These are phyloP conservation scores for Cnidoscolus chayamansa DNA, from an alignment of 441 rosid species.

Conservation along the genomic window DNA sequence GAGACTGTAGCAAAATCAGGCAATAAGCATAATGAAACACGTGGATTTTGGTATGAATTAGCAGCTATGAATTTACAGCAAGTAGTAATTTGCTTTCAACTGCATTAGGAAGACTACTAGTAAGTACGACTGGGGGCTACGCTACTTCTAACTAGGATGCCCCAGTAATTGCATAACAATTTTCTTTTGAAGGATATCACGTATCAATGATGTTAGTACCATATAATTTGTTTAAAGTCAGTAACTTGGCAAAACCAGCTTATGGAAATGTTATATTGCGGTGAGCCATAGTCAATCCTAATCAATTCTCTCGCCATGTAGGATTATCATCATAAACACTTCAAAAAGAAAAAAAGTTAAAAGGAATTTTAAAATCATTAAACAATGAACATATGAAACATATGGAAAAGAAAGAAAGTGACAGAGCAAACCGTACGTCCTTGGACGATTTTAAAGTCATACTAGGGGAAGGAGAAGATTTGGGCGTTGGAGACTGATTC, in stretches of 20 bases:
- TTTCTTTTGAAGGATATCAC: background rate
- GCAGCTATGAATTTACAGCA: background rate
- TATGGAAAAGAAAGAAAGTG: background rate
- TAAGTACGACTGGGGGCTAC: background rate
- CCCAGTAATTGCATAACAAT: background rate
- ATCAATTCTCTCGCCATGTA: too few relatives aligned
- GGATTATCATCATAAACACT: too few relatives aligned
- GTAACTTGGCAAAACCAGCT: background rate
- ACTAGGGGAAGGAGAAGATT: slow-evolving; percentile 19
- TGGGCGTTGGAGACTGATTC: slow-evolving; percentile 35
- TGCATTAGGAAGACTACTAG: background rate
- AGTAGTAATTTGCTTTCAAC: background rate
- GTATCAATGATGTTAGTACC: background rate
- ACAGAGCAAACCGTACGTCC: background rate
- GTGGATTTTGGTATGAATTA: background rate
- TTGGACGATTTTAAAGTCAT: slow-evolving; percentile 16
- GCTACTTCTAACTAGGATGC: background rate
- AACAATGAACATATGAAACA: background rate
- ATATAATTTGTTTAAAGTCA: background rate
- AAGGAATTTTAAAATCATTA: background rate
- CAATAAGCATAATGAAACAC: background rate
- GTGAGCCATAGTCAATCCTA: too few relatives aligned
- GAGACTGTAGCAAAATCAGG: slow-evolving; percentile 20
- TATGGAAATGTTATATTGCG: too few relatives aligned
- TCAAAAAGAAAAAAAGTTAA: background rate